Conservation (phyloP, 2,329 filamentous ascomycete genomes). For the Penicillium sp. region DNA sequence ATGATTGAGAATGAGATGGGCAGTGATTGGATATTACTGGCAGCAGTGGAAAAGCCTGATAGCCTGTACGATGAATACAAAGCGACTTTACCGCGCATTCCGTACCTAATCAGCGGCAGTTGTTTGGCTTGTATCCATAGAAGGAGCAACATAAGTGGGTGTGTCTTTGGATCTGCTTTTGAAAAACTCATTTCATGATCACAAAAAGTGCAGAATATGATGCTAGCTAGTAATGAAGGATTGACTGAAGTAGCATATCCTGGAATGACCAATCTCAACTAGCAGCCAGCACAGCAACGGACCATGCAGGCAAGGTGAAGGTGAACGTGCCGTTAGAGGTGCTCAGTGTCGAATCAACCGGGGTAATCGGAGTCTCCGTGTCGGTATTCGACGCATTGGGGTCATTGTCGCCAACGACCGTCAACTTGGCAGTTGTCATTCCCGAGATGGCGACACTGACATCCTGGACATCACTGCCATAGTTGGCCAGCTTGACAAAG, state of each 20-base stretch:
- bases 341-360: slow-evolving; percentile 8
- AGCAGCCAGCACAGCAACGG: slow-evolving; percentile 21
- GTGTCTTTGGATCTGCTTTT: too few species aligned
- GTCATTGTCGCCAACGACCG: slow-evolving; percentile 19
- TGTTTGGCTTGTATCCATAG: too few species aligned
- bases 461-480: slow-evolving; percentile 17
- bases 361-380: slow-evolving; percentile 12
- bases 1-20: slow-evolving; percentile 29
- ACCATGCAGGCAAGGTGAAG: slow-evolving; percentile 21
- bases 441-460: slow-evolving; percentile 22
- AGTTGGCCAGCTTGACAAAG: slow-evolving; percentile 28
- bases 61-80: too few species aligned
- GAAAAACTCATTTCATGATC: too few species aligned
- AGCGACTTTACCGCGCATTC: too few species aligned
- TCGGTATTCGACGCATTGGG: slow-evolving; percentile 16
- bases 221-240: too few species aligned
- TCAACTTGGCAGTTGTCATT: slow-evolving; percentile 15
- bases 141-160: too few species aligned
- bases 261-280: too few species aligned
- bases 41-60: slow-evolving; percentile 9
- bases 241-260: too few species aligned
- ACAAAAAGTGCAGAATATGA: too few species aligned
- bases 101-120: too few species aligned
- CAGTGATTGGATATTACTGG: slow-evolving; percentile 16
- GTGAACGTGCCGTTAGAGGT: slow-evolving; percentile 15